Base-by-base conservation (phyloP, 164 flowering plant genomes). In the Pachysandra terminalis region DNA sequence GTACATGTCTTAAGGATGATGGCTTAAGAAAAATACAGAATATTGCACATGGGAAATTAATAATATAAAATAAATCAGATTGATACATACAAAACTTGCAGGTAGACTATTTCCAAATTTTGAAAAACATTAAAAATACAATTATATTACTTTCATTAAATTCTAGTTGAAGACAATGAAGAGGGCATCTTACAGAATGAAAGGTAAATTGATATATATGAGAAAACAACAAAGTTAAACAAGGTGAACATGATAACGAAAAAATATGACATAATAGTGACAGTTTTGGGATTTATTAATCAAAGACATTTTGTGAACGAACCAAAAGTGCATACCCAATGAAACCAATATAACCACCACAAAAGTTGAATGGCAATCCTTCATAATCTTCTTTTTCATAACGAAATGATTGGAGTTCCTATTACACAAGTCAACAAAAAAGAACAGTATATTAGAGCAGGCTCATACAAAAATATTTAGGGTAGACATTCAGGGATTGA, bases 311-410 rank as follows among this genome's bases (percentile, higher is more conserved):
- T 45, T 12, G 13, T 12, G 32, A 9, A 35, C 27, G 19, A 21
- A 27, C 21, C 57, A 61, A 22, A 45, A 22, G 9, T 24, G 65
- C 91, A 64, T 86, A 91, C 98, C 98, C 98, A 7, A 95, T 73
- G 74, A 85, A 92, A 63, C 98, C 98, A 80, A 95, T 73, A 80
- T 81, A 95, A 73, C 98, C 97, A 71, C 98, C 97, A 75, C 81
- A 80, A 68, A 95, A 95, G 71, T 91, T 93, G 77, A 95, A 95
- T 21, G 98, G 98, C 64, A 95, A 71, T 45, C 93, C 98, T 74
- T 87, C 83, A 64, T 76, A 91, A 66, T 95, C 97, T 61, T 83
- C 78, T 70, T 85, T 80, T 19, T 84, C 81, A 73, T 83, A 85
- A 41, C 49, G 51, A 73, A 89, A 77, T 52, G 95, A 85, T n/a